These are phyloP conservation scores for Ceratorhiza oryzae-sativae DNA, from an alignment of 1,284 basidiomycete genomes.

Conservation along the genomic window DNA sequence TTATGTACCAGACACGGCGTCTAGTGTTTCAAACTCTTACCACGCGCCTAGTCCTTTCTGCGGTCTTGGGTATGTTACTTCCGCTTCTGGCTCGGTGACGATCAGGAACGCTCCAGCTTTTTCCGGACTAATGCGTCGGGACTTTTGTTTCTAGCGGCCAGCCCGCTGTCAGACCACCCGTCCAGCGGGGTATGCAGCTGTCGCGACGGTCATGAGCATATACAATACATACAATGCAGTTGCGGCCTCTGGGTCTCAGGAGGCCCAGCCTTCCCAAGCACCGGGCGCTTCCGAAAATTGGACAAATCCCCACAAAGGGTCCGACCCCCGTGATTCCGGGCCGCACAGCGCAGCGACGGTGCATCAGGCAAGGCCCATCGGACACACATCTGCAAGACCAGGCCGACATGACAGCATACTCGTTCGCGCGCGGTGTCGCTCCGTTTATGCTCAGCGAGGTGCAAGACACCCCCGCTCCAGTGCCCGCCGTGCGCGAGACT, in stretches of 20 bases:
- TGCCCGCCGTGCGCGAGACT: neutral
- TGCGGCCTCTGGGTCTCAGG: neutral
- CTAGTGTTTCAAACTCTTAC: neutral
- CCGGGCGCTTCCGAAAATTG: neutral
- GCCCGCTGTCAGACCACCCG: neutral
- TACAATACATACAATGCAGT: neutral
- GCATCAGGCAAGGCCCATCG: neutral
- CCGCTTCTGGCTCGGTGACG: too few species aligned
- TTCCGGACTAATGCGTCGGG: neutral
- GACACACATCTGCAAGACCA: neutral
- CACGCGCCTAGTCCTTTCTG: neutral
- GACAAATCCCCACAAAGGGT: neutral
- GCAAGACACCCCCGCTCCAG: neutral
- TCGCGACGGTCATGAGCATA: too few species aligned
- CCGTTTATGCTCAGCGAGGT: neutral
- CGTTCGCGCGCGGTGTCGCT: neutral
- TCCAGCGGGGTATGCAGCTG: neutral
- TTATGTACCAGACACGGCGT: neutral
- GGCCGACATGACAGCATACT: neutral
- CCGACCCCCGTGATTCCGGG: constrained; percentile 8
- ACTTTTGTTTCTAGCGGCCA: neutral
- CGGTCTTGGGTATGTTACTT: too few species aligned
- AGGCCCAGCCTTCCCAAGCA: neutral
- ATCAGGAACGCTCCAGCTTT: too few species aligned
- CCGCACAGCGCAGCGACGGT: neutral